phyloP scores from a whole-genome alignment of 805 yeast species.

The Saccharomycopsis amapae region DNA sequence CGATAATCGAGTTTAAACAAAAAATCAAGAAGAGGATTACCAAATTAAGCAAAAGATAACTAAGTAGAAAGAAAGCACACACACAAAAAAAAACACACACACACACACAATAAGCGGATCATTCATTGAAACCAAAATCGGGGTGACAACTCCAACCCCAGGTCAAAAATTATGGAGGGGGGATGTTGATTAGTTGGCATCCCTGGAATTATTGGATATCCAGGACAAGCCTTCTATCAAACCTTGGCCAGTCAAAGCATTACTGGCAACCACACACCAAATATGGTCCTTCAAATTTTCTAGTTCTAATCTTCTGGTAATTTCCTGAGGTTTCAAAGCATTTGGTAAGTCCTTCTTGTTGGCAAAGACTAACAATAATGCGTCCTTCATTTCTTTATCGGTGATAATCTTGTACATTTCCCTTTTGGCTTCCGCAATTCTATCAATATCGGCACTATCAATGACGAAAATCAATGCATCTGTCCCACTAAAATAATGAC shows the following conservation, averaged over 20 bases:
- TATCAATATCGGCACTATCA: constrained; percentile 66
- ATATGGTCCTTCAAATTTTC: constrained; percentile 55
- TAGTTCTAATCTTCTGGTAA: constrained; percentile 66
- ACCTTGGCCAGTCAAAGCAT: constrained; percentile 87
- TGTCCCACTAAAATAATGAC: constrained; percentile 91
- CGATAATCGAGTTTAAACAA: too few relatives aligned
- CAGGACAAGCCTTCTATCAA: constrained; percentile 81
- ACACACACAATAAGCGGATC: too few relatives aligned
- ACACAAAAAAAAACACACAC: too few relatives aligned
- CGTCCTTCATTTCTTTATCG: constrained; percentile 78
- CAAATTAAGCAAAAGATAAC: too few relatives aligned
- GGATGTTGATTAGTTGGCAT: constrained; percentile 8
- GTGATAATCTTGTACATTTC: constrained; percentile 72
- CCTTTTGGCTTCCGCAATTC: constrained; percentile 70
- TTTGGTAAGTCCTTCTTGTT: constrained; percentile 77
- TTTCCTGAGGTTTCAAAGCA: constrained; percentile 70
- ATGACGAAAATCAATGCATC: constrained; percentile 87
- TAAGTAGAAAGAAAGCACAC: too few relatives aligned
- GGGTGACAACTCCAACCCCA: too few relatives aligned
- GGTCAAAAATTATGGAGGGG: too few relatives aligned
- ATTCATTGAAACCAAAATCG: too few relatives aligned
- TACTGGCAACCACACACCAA: constrained; percentile 89
- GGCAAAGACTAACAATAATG: constrained; percentile 76
- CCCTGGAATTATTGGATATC: constrained; percentile 59
- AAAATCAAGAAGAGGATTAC: too few relatives aligned